Conservation (phyloP, 805 yeast genomes). For the Candida jianshihensis region DNA sequence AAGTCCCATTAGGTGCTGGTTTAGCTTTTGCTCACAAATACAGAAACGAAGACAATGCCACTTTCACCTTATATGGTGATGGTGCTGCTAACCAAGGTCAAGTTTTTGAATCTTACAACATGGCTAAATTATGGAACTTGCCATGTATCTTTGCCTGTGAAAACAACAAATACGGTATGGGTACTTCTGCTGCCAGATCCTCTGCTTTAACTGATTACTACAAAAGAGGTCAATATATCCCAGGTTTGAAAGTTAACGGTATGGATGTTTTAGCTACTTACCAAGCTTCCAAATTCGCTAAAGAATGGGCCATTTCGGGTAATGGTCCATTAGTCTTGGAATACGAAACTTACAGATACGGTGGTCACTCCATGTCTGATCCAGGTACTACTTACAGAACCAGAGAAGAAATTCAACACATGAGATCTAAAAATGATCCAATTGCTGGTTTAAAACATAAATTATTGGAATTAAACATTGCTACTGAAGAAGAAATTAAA, state of each 20-base stretch:
- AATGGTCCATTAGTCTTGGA: constrained; percentile 95
- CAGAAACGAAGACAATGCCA: constrained; percentile 69
- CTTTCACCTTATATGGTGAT: constrained; percentile 92
- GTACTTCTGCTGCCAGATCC: constrained; percentile 95
- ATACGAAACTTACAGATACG: constrained; percentile 98
- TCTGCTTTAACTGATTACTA: constrained; percentile 95
- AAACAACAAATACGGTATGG: constrained; percentile 99
- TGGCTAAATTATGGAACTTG: constrained; percentile 98
- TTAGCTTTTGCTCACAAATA: constrained; percentile 98
- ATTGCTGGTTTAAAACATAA: constrained; percentile 91
- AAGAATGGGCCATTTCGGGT: constrained; percentile 89
- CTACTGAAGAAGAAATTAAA: constrained; percentile 93
- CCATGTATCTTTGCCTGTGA: constrained; percentile 96
- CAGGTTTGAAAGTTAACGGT: constrained; percentile 97
- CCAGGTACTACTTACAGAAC: constrained; percentile 99
- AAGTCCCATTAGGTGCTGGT: constrained; percentile 97
- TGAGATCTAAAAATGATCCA: constrained; percentile 98
- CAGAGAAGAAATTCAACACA: constrained; percentile 98
- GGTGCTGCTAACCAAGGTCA: constrained; percentile 99
- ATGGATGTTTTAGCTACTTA: constrained; percentile 95
- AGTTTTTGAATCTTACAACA: constrained; percentile 94
- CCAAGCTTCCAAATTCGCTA: constrained; percentile 95
- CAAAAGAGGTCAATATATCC: constrained; percentile 99
- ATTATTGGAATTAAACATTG: constrained; percentile 73
- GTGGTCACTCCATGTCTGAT: constrained; percentile 99